Evolutionary conservation across 2,329 filamentous ascomycete species (phyloP).

Genomic region (Penicillium sp.): DNA sequence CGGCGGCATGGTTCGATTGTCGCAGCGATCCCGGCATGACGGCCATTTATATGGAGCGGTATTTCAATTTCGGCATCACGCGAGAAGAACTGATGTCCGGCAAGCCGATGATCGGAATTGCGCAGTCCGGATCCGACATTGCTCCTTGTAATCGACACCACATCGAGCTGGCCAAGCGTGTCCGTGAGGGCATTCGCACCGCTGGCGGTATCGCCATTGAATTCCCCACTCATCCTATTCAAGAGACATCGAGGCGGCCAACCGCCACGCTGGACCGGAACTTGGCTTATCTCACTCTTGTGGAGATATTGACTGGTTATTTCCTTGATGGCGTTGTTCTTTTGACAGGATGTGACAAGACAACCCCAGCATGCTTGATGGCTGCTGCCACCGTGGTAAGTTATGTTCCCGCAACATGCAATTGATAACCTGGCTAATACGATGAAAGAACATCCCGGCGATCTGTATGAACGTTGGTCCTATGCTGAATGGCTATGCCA

Average conservation of each 20-base stretch:
- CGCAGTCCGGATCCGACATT: slow-evolving; percentile 59
- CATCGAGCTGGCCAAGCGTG: slow-evolving; percentile 56
- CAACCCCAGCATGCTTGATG: slow-evolving; percentile 59
- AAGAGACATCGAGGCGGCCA: slow-evolving; percentile 56
- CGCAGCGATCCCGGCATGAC: slow-evolving; percentile 52
- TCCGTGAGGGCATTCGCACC: slow-evolving; percentile 57
- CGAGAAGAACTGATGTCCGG: slow-evolving; percentile 57
- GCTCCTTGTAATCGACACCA: slow-evolving; percentile 60
- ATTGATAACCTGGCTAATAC: slow-evolving; percentile 11
- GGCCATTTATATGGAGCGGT: slow-evolving; percentile 58
- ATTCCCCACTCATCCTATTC: slow-evolving; percentile 60
- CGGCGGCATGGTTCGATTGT: slow-evolving; percentile 54
- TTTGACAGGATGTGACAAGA: slow-evolving; percentile 61
- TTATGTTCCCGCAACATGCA: slow-evolving; percentile 5
- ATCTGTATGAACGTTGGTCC: slow-evolving; percentile 61
- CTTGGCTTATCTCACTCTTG: slow-evolving; percentile 55
- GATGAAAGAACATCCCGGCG: slow-evolving; percentile 55
- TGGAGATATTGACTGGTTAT: slow-evolving; percentile 57
- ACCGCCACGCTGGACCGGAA: slow-evolving; percentile 59
- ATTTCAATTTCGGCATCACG: slow-evolving; percentile 59
- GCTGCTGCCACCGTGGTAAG: slow-evolving; percentile 57
- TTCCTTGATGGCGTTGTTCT: slow-evolving; percentile 59
- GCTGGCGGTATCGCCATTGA: slow-evolving; percentile 59
- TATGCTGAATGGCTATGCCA: slow-evolving; percentile 58
- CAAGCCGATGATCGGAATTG: slow-evolving; percentile 60